Conservation (phyloP, 2,329 filamentous ascomycete species). For the Aureobasidium leucospermi region DNA sequence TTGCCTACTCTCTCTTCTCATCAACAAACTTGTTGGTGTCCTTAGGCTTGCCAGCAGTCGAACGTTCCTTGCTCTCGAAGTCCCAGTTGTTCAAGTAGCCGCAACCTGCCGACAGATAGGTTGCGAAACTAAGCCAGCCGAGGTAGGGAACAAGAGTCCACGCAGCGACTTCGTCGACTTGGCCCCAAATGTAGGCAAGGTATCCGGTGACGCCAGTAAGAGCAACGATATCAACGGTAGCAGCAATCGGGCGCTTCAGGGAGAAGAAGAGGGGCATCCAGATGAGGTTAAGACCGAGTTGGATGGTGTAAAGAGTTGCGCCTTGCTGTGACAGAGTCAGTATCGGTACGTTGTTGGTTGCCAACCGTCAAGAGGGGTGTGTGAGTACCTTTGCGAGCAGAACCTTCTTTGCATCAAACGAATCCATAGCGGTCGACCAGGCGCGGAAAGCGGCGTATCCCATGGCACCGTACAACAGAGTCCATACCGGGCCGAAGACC, state of each 20-base stretch:
- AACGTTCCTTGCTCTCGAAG: slow-evolving; percentile 24
- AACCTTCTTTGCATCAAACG: slow-evolving; percentile 49
- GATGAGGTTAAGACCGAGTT: slow-evolving; percentile 74
- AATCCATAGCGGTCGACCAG: slow-evolving; percentile 54
- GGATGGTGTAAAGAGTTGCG: slow-evolving; percentile 75
- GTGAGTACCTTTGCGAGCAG: slow-evolving; percentile 47
- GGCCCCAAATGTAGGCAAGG: slow-evolving; percentile 67
- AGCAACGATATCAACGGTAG: slow-evolving; percentile 66
- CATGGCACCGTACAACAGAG: slow-evolving; percentile 60
- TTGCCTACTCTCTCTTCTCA: slow-evolving; percentile 15
- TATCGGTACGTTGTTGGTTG: not conserved
- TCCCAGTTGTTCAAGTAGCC: slow-evolving; percentile 37
- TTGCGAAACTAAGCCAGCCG: slow-evolving; percentile 79
- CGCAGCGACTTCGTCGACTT: slow-evolving; percentile 64
- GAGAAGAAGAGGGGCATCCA: slow-evolving; percentile 95
- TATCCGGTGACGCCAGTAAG: slow-evolving; percentile 67
- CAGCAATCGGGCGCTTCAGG: slow-evolving; percentile 63
- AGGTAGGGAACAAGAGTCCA: slow-evolving; percentile 76
- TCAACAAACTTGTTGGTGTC: slow-evolving; percentile 12
- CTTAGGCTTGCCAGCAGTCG: slow-evolving; percentile 6
- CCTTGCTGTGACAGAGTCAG: slow-evolving; percentile 39
- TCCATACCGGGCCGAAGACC: slow-evolving; percentile 55
- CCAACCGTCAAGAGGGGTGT: not conserved
- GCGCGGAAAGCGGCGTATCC: slow-evolving; percentile 83
- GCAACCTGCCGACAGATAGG: slow-evolving; percentile 61